phyloP scores from a whole-genome alignment of 352 stramenopile genomes.

The Saprolegnia diclina region DNA sequence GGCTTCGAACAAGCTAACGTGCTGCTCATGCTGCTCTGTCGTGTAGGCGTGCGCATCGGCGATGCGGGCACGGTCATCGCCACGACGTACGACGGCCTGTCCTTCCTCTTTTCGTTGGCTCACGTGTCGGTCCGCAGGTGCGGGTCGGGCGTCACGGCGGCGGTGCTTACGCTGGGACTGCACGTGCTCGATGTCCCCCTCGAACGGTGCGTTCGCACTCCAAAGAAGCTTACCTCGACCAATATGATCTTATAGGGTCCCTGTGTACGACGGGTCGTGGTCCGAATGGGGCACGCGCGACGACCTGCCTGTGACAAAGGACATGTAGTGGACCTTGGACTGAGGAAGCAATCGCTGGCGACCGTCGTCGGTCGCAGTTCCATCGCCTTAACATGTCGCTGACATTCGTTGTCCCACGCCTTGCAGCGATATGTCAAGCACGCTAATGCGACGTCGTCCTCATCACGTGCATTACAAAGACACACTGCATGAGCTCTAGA shows the following conservation, averaged over 20 bases:
- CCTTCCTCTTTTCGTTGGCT: too few relatives aligned
- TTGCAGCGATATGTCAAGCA: background rate
- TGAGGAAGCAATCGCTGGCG: too few relatives aligned
- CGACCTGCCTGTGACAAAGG: conserved; percentile 45
- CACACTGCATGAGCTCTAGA: background rate
- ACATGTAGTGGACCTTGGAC: background rate
- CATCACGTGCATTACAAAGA: background rate
- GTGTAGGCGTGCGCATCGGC: conserved; percentile 49
- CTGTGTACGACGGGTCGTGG: conserved; percentile 89
- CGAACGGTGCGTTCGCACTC: conserved; percentile 44
- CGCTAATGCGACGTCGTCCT: background rate
- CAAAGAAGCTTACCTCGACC: background rate
- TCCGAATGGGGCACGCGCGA: conserved; percentile 73
- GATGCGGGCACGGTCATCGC: conserved; percentile 48
- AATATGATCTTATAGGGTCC: conserved; percentile 32
- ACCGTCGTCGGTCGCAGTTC: too few relatives aligned
- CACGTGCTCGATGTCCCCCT: conserved; percentile 59
- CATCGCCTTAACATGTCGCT: background rate
- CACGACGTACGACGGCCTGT: conserved; percentile 42
- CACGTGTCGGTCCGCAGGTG: conserved; percentile 37
- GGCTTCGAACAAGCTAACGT: background rate
- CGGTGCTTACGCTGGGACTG: conserved; percentile 56
- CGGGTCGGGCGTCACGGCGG: conserved; percentile 65
- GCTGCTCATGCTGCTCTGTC: background rate
- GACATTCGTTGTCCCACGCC: background rate